Base-by-base conservation (phyloP, 2,329 filamentous ascomycete species). In the Phialocephala subalpina region DNA sequence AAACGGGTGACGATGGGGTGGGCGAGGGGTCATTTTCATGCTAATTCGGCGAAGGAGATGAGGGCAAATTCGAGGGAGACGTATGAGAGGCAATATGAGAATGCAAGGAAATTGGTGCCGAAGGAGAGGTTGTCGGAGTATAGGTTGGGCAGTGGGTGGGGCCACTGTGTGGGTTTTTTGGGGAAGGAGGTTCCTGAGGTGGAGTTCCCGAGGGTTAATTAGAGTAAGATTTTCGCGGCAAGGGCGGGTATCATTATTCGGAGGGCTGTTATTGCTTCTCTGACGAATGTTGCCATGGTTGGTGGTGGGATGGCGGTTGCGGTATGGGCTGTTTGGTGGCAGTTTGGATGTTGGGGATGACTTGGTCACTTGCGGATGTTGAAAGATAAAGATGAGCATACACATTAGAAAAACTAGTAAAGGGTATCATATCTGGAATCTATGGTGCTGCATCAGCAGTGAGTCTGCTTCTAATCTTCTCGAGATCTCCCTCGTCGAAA, bases 401-500 rank as follows among this genome's bases (percentile, higher is more conserved):
- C 7, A 42, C 7, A 42, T 18, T n/a, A 42, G 40, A 42, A 16
- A 18, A 18, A 6, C 4, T 42, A 33, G 29, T 33, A 33, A 9
- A 33, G 29, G 29, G 29, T 33, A 9, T 33, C 29, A 33, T 33
- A 5, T 33, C 9, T 33, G 29, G 4, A 33, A 33, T n/a, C 29
- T 33, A 33, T 33, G 29, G 9, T 33, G 29, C 29, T 33, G 29
- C 45, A n/a, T n/a, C 45, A 20, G n/a, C 7, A 22, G 7, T 49
- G 6, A 53, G 25, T 12, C 27, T 18, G 11, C 25, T 85, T 67
- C 70, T 83, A 69, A 87, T 84, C 59, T 68, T 81, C 8, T 73
- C 76, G 47, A 87, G 63, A 59, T 87, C 84, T 2, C 79, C 77
- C 1, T 73, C 70, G 0, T 81, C 80, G 60, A 87, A 83, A 0